Evolutionary conservation across 495 filamentous ascomycete species (phyloP).

Genomic region (Letharia lupina): DNA sequence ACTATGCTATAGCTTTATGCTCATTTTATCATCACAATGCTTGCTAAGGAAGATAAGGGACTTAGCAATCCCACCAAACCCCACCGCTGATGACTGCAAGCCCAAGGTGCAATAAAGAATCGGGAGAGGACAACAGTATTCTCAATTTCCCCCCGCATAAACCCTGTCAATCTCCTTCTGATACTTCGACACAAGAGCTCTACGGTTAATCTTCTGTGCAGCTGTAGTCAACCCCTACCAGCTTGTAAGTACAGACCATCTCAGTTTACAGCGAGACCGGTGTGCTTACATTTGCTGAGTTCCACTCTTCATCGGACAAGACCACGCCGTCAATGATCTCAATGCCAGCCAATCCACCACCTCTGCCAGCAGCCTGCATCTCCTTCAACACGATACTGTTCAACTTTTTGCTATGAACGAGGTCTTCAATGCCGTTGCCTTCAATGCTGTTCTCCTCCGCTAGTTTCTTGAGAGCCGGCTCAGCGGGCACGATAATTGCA

Average conservation of each 20-base stretch:
- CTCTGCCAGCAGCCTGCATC: slow-evolving; percentile 64
- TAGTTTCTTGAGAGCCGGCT: slow-evolving; percentile 76
- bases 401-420: slow-evolving; percentile 78
- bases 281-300: slow-evolving; percentile 81
- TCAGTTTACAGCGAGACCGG: neutral
- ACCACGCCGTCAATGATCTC: slow-evolving; percentile 93
- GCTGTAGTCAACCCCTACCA: slow-evolving; percentile 45
- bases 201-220: slow-evolving; percentile 49
- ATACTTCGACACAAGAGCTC: slow-evolving; percentile 42
- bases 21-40: slow-evolving; percentile 1
- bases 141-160: slow-evolving; percentile 26
- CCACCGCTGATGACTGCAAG: neutral
- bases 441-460: slow-evolving; percentile 62
- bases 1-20: neutral
- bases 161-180: slow-evolving; percentile 41
- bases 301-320: slow-evolving; percentile 95
- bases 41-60: neutral
- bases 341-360: slow-evolving; percentile 70
- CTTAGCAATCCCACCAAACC: neutral
- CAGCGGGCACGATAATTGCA: slow-evolving; percentile 88
- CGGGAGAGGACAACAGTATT: neutral
- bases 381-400: slow-evolving; percentile 71
- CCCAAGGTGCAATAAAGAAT: neutral
- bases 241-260: slow-evolving; percentile 9
- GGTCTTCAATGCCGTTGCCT: slow-evolving; percentile 62